Evolutionary conservation across 2,329 filamentous ascomycete species (phyloP), one percentile per base, ranked within the genome.

Genomic region (Dryadomyces quercus-mongolicae): DNA sequence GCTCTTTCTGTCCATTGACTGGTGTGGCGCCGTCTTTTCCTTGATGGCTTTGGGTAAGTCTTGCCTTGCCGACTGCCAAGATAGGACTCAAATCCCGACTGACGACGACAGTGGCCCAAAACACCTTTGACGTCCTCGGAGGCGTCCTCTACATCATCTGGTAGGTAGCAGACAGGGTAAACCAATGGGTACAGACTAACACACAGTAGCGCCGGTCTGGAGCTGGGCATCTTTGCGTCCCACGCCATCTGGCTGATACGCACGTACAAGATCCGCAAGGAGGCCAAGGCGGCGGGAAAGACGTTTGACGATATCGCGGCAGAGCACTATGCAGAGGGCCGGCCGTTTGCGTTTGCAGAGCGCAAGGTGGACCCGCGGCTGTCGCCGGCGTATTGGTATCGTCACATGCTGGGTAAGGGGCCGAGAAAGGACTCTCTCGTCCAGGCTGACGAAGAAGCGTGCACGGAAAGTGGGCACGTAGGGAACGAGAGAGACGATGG

Each of bases 11-110:
- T 66, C 68, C 0, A 78, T 84, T 60, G 82, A 85, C 60, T 82
- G 74, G 55, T 60, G 72, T 1, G 82, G 82, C 2, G 81, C 80
- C 0, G 72, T 84, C 55, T 84, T 85, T 63, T 84, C 80, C 0
- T 70, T 84, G 21, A 74, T 84, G 71, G 78, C 81, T 1, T 65
- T 84, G 10, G 76, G 77, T 78, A 68, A 31, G 72, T 57, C 4
- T 42, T 4, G 12, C 12, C 4, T 42, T 4, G 12, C 12, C 38
- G 38, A 42, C 12, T 5, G 38, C 12, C 12, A n/a, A 10, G 38
- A 3, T 13, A 10, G 3, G 3, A 42, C 3, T 4, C 12, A 42
- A 13, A 10, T 42, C 5, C 38, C 16, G 25, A 10, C 15, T 12
- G 8, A 46, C 20, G 22, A 22, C 10, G 4, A 5, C 34, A 77